phyloP scores from a whole-genome alignment of 805 yeast species.

The Yamadazyma paraphyllophila region DNA sequence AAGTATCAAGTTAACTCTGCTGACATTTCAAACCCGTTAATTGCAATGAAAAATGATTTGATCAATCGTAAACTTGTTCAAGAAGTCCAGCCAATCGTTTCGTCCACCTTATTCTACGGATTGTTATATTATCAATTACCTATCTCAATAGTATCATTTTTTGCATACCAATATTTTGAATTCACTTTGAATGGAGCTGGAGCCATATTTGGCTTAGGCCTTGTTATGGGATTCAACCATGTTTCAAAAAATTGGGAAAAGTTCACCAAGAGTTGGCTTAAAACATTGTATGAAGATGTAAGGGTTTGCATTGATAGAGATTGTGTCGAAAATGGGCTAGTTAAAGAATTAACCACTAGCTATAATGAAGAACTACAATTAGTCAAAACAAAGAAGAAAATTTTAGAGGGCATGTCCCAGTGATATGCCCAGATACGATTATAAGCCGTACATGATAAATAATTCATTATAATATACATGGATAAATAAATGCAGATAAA shows the following conservation, averaged over 20 bases:
- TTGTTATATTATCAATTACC: slow-evolving; percentile 40
- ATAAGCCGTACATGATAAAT: slow-evolving; percentile 2
- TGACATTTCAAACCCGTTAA: slow-evolving; percentile 28
- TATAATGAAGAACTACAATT: slow-evolving; percentile 21
- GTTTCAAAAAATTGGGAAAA: slow-evolving; percentile 37
- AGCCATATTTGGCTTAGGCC: slow-evolving; percentile 37
- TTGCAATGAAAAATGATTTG: slow-evolving; percentile 27
- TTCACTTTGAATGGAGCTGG: slow-evolving; percentile 29
- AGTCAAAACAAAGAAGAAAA: slow-evolving; percentile 13
- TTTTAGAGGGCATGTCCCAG: slow-evolving; percentile 14
- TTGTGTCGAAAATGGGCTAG: slow-evolving; percentile 37
- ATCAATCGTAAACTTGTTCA: slow-evolving; percentile 24
- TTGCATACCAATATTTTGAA: slow-evolving; percentile 34
- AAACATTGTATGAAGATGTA: slow-evolving; percentile 32
- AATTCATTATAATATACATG: slow-evolving; percentile 8
- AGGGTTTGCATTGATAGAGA: slow-evolving; percentile 32
- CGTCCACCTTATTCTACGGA: slow-evolving; percentile 25
- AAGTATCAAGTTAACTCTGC: slow-evolving; percentile 13
- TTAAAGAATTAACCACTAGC: slow-evolving; percentile 29
- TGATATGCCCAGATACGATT: too few species aligned
- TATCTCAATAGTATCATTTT: slow-evolving; percentile 26
- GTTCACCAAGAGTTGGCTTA: slow-evolving; percentile 28
- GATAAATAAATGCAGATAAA: slow-evolving; percentile 10
- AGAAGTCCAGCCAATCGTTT: slow-evolving; percentile 40
- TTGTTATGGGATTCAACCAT: slow-evolving; percentile 41